phyloP scores from a whole-genome alignment of 805 yeast genomes.

The Grigorovia yakushimaensis region DNA sequence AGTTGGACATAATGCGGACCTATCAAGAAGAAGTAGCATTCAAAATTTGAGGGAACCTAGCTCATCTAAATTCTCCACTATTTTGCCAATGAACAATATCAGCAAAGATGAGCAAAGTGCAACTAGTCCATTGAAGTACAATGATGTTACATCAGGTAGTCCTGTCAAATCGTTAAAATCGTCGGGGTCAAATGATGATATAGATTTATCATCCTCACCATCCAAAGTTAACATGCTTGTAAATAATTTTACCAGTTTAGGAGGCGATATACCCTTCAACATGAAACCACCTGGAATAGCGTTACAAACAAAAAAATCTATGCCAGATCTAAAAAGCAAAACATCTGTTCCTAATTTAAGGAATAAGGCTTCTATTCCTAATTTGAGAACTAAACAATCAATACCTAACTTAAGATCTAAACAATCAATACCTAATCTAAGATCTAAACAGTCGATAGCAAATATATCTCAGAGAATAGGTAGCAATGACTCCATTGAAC shows the following conservation, averaged over 20 bases:
- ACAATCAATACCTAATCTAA: background rate
- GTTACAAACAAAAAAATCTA: background rate
- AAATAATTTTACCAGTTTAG: background rate
- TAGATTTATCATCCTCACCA: slow-evolving; percentile 4
- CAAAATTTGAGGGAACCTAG: background rate
- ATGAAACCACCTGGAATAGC: background rate
- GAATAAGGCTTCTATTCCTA: slow-evolving; percentile 1
- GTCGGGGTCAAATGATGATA: background rate
- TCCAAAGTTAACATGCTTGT: background rate
- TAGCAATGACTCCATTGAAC: slow-evolving; percentile 10
- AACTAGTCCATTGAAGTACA: background rate
- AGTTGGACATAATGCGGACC: background rate
- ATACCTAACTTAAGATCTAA: background rate
- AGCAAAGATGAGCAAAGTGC: background rate
- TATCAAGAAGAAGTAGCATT: background rate
- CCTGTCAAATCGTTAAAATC: slow-evolving; percentile 9
- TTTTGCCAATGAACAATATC: background rate
- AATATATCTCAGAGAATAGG: slow-evolving; percentile 10
- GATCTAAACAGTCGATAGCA: slow-evolving; percentile 1
- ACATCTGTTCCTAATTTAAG: slow-evolving; percentile 4
- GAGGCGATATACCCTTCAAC: background rate
- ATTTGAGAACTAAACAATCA: slow-evolving; percentile 1
- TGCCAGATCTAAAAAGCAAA: background rate
- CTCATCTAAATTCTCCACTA: background rate
- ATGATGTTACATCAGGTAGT: background rate